Conservation (phyloP, 306 rosid species). For the Bauhinia variegata region DNA sequence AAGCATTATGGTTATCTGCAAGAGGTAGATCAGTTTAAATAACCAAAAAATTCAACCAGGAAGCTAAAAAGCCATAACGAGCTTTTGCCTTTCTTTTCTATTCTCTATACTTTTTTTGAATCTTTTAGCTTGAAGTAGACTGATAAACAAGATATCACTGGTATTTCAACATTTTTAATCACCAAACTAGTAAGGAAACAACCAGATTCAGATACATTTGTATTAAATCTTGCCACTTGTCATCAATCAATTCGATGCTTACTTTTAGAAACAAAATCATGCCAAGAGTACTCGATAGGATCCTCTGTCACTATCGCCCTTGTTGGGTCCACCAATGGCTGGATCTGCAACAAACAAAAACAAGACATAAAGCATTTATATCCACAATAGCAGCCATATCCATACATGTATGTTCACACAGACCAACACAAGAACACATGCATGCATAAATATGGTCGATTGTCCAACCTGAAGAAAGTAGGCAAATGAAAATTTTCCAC, state of each 20-base stretch:
- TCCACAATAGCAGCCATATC: neutral
- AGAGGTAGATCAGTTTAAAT: constrained; percentile 26
- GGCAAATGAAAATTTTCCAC: constrained; percentile 83
- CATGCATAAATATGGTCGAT: neutral
- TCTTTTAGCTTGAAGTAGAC: constrained; percentile 1
- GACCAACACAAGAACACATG: too few relatives aligned
- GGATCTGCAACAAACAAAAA: constrained; percentile 60
- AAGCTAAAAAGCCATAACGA: constrained; percentile 13
- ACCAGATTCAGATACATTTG: neutral
- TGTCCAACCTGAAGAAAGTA: constrained; percentile 86
- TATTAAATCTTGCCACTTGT: neutral
- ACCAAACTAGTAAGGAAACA: neutral
- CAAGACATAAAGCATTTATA: neutral
- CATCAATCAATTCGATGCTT: constrained; percentile 39
- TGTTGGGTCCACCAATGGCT: constrained; percentile 82
- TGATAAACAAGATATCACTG: neutral
- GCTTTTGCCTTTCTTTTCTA: neutral
- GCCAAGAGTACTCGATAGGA: constrained; percentile 67
- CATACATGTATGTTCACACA: neutral
- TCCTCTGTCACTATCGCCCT: constrained; percentile 43
- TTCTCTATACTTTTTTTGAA: neutral
- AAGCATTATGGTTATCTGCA: constrained; percentile 84
- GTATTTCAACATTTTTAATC: neutral
- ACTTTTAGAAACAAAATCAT: constrained; percentile 79
- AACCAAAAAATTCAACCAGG: constrained; percentile 13